Percentiles rank a stretch among this genome's conserved stretches.
Conservation (phyloP, 345 rosid genomes). For the Melaleuca quinquenervia region DNA sequence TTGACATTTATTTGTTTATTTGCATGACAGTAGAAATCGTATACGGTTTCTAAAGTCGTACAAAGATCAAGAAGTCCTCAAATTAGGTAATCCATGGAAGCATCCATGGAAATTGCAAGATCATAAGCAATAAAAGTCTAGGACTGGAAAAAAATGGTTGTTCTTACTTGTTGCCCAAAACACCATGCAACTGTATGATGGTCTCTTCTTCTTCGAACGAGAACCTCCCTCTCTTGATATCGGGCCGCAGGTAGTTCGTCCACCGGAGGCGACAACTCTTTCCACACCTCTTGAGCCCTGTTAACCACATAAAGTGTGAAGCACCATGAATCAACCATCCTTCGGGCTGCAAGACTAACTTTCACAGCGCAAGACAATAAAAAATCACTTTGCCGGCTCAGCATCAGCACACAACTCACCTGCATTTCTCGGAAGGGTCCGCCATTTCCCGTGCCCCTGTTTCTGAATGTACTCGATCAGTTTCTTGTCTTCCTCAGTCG, state of each 20-base stretch:
- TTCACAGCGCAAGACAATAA: background rate
- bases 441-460: conserved; percentile 82
- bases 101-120: background rate
- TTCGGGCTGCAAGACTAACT: background rate
- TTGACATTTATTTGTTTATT: background rate
- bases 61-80: background rate
- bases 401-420: conserved; percentile 13
- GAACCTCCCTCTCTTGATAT: conserved; percentile 74
- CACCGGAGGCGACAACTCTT: conserved; percentile 87
- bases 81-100: background rate
- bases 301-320: background rate
- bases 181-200: conserved; percentile 60
- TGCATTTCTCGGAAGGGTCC: conserved; percentile 70
- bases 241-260: conserved; percentile 85
- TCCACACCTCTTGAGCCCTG: conserved; percentile 58
- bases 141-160: too few relatives aligned
- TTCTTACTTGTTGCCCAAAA: conserved; percentile 64
- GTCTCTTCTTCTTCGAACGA: conserved; percentile 67
- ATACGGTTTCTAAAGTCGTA: background rate
- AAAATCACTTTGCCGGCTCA: background rate
- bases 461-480: conserved; percentile 47
- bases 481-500: conserved; percentile 72
- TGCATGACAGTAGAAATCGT: background rate
- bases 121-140: background rate
- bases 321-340: background rate